Base-by-base conservation (phyloP, 768 basidiomycete genomes). In the Phallus indusiatus region DNA sequence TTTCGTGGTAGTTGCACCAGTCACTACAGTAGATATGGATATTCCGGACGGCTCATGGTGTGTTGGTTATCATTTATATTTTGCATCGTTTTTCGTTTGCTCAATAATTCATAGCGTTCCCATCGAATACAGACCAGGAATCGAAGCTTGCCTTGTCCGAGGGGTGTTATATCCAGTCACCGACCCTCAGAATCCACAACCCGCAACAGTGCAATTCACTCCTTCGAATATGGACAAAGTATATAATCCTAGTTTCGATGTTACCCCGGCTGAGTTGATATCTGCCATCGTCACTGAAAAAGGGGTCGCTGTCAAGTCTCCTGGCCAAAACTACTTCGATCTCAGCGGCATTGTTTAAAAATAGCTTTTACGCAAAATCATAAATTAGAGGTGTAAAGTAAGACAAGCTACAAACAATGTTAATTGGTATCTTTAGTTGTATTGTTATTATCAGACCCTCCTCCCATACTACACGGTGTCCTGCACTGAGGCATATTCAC, bases 201-300 rank as follows among this genome's bases (percentile, higher is more conserved):
- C 91, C 65, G 85, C 84, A 0, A 83, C 86, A 48, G 88, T 94
- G 12, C 83, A 92, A 80, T 82, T 94, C 62, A 93, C 93, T 0
- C 92, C 94, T 0, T 69, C 73, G 20, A 78, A 75, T 14, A 68
- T 86, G 28, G 76, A 81, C 49, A 81, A 79, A 33, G 74, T 91
- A 46, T 95, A 94, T 70, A 98, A 96, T 70, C 94, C 95, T 1
- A 91, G 90, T 63, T 98, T 97, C 71, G 95, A 98, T 68, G 93
- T 98, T 16, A 97, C 95, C 0, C 94, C 94, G 0, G 91, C 94
- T 1, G 86, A 89, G 60, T 75, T 97, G 47, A 96, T 98, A 63
- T 89, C 85, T n/a, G 90, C 89, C 33, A 88, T 98, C 54, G 93
- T 94, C 12, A 97, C 94, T 1, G 95, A 98, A 74, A 92, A 88